Base-by-base conservation (phyloP, 2,329 filamentous ascomycete genomes). In the Trichophyton schoenleinii region DNA sequence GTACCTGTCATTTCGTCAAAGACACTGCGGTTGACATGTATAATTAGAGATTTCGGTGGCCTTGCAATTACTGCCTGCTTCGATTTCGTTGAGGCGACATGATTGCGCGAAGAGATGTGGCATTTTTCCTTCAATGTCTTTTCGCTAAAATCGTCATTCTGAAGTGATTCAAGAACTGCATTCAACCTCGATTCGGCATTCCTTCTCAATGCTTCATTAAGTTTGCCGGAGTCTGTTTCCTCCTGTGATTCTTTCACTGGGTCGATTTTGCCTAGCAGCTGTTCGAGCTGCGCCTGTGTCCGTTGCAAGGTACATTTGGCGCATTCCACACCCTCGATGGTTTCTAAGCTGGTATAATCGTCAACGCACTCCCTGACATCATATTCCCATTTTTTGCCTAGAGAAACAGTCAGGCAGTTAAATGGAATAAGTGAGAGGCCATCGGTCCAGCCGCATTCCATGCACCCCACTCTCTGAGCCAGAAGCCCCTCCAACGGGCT, bases 21-120 rank as follows among this genome's bases (percentile, higher is more conserved):
- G 0, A 94, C 83, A 58, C 91, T 96, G 46, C 94, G 84, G 69
- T 97, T 96, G 71, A 97, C 82, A 71, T 99, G 94, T 7, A 97
- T 79, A 0, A 86, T 88, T 13, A 99, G 78, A 61, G 87, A 89
- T 64, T 85, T 84, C 0, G 94, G 94, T 0, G 91, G 82, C 34
- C 91, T 81, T 2, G 88, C 91, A 66, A 99, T 83, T 11, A 92
- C 89, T 8, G 88, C 87, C 71, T 97, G 94, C 63, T 91, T 87
- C 7, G 91, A 91, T 74, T 99, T 99, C 3, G 88, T 95, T 15
- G 87, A 85, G 20, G 81, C 83, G 6, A 91, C 83, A 68, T 87
- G 85, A 67, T 84, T 84, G 67, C 87, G 85, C 8, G 85, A 77
- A 0, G 79, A 78, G 64, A 86, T 87, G 69, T 82, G 86, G 74